Base-by-base conservation (phyloP, 768 basidiomycete genomes). In the Leccinum incarnatum region DNA sequence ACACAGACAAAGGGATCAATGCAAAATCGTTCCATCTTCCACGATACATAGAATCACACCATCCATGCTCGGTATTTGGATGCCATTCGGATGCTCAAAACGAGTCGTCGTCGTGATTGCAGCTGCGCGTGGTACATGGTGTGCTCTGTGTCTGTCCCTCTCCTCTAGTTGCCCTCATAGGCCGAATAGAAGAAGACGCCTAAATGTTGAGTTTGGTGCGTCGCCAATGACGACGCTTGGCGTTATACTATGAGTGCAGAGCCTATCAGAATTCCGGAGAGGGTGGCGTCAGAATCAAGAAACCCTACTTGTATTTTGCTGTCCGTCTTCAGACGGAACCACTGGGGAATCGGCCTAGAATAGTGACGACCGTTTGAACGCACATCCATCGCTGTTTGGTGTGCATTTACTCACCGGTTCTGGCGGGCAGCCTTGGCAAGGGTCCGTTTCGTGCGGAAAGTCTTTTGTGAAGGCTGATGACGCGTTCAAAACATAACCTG, bases 121-220 rank as follows among this genome's bases (percentile, higher is more conserved):
- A 69, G 67, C 50, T 63, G 62, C 50, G 51, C 46, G 46, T 65
- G 62, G 40, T 72, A 72, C 73, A 74, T 61, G 61, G 52, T 61
- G 63, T 32, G 60, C 45, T 54, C 60, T 58, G 36, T 60, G 21
- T 42, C 52, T 32, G 53, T 53, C 68, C 45, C 52, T 47, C 25
- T 5, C 52, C 17, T 5, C 52, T 48, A 8, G 15, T 46, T 45
- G 45, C 56, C 59, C 46, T 51, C 56, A 55, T 42, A 49, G 14
- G 27, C 54, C 21, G 37, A 56, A 36, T 40, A 53, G 46, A 55
- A 45, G 17, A 45, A 50, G 52, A 45, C 9, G 63, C 59, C 81
- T 87, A 96, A 77, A 97, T 88, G 84, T 95, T 95, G 80, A 98
- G 86, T 84, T 98, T 98, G 64, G 96, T 98, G 77, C 96, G 89